Evolutionary conservation across 129 eudicot species (phyloP).

Genomic region (Cynara cardunculus): DNA sequence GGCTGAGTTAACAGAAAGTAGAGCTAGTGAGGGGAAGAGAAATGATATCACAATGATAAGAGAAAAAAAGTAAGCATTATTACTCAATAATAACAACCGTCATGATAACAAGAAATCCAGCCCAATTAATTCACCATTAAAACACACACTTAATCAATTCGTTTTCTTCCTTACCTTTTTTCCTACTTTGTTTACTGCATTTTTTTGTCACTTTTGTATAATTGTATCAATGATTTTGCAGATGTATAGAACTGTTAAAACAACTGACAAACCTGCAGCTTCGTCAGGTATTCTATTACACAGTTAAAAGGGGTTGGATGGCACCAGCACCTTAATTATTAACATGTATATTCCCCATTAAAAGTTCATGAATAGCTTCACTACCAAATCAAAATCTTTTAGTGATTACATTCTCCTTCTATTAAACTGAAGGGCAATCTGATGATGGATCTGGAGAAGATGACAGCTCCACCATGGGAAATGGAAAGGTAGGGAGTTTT

Average conservation of each 20-base stretch:
- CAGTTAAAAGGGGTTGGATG: background rate
- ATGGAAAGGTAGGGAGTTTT: slow-evolving; percentile 25
- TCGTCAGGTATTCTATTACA: slow-evolving; percentile 42
- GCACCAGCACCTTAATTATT: background rate
- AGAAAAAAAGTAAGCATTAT: background rate
- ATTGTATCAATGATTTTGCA: slow-evolving; percentile 21
- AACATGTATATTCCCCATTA: too few relatives aligned
- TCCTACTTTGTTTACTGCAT: background rate
- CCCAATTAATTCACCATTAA: background rate
- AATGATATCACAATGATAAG: background rate
- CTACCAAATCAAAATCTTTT: background rate
- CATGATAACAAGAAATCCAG: background rate
- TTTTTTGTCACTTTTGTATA: background rate
- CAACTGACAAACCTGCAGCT: slow-evolving; percentile 70
- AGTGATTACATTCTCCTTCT: background rate
- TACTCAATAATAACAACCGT: background rate
- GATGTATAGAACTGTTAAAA: slow-evolving; percentile 69
- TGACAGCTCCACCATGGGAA: slow-evolving; percentile 46
- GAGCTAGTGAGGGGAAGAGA: background rate
- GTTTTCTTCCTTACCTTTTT: background rate
- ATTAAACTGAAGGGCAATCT: slow-evolving; percentile 38
- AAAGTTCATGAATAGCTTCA: background rate
- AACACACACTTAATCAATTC: background rate
- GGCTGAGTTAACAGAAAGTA: background rate
- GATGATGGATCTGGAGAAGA: slow-evolving; percentile 76